Conservation (phyloP, 805 yeast species). For the Starmerella vaccinii region DNA sequence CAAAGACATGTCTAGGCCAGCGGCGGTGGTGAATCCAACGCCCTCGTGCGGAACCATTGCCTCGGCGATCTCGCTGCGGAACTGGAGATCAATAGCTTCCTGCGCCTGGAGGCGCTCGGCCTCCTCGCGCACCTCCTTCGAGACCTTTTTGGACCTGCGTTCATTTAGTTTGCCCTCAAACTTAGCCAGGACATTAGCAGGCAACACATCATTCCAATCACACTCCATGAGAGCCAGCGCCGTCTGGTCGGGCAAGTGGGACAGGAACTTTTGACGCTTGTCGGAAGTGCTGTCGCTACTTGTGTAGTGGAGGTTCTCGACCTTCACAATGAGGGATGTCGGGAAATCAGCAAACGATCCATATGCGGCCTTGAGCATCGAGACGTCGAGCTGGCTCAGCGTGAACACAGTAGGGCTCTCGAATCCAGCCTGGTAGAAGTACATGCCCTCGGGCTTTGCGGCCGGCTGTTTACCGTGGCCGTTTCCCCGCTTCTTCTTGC, state of each 20-base stretch:
- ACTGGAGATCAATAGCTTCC: constrained; percentile 31
- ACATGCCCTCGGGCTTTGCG: constrained; percentile 28
- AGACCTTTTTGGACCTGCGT: constrained; percentile 22
- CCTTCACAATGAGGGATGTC: constrained; percentile 43
- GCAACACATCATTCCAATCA: constrained; percentile 51
- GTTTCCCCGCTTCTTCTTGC: background rate
- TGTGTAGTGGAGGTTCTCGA: constrained; percentile 64
- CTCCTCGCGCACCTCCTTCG: constrained; percentile 26
- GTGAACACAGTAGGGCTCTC: constrained; percentile 56
- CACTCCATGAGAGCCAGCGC: constrained; percentile 76
- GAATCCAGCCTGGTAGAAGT: constrained; percentile 70
- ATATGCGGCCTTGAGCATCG: constrained; percentile 54
- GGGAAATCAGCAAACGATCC: constrained; percentile 62
- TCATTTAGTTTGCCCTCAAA: constrained; percentile 26
- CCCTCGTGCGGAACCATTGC: constrained; percentile 19
- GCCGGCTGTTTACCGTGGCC: background rate
- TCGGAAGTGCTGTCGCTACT: constrained; percentile 42
- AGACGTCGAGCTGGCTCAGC: constrained; percentile 69
- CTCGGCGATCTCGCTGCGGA: constrained; percentile 27
- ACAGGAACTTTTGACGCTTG: constrained; percentile 58
- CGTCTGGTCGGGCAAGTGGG: constrained; percentile 78
- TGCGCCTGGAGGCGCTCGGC: constrained; percentile 28
- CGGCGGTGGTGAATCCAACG: background rate
- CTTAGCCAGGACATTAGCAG: constrained; percentile 24
- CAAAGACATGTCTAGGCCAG: constrained; percentile 16